Conservation (phyloP, 495 filamentous ascomycete genomes). For the Sporormia fimetaria region DNA sequence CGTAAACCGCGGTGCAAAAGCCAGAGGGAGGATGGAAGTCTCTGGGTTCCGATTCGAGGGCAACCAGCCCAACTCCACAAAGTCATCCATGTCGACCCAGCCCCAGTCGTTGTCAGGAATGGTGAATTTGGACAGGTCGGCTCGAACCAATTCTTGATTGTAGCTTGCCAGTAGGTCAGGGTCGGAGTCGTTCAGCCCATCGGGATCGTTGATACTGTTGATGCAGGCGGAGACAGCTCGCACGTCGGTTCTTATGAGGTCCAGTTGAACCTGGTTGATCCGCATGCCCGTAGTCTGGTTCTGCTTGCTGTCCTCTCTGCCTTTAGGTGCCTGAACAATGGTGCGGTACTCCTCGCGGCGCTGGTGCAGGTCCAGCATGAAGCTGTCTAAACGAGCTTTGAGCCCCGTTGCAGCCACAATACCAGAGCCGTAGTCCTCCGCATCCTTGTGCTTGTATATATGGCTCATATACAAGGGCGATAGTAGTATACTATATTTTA, state of each 20-base stretch:
- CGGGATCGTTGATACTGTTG: constrained; percentile 59
- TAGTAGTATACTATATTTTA: constrained; percentile 90
- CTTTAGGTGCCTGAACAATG: constrained; percentile 38
- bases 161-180: constrained; percentile 47
- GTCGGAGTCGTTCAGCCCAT: constrained; percentile 50
- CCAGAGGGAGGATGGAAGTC: constrained; percentile 84
- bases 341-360: constrained; percentile 83
- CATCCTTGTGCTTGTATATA: constrained; percentile 96
- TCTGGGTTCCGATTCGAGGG: constrained; percentile 84
- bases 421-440: constrained; percentile 70
- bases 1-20: constrained; percentile 84
- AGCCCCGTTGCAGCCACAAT: constrained; percentile 82
- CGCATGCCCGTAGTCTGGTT: constrained; percentile 81
- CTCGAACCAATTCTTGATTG: constrained; percentile 41
- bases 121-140: constrained; percentile 78
- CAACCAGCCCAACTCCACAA: constrained; percentile 95
- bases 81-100: constrained; percentile 99
- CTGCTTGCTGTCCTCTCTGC: constrained; percentile 54
- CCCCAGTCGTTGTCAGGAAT: constrained; percentile 88
- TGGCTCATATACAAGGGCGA: constrained; percentile 91
- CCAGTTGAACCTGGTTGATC: constrained; percentile 85
- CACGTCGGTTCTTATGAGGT: constrained; percentile 85
- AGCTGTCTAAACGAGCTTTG: constrained; percentile 86
- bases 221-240: constrained; percentile 89
- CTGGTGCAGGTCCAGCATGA: constrained; percentile 93